These are phyloP conservation scores for Xerocomus amazonicus DNA, from an alignment of 1,284 basidiomycete genomes.

Conservation along the genomic window DNA sequence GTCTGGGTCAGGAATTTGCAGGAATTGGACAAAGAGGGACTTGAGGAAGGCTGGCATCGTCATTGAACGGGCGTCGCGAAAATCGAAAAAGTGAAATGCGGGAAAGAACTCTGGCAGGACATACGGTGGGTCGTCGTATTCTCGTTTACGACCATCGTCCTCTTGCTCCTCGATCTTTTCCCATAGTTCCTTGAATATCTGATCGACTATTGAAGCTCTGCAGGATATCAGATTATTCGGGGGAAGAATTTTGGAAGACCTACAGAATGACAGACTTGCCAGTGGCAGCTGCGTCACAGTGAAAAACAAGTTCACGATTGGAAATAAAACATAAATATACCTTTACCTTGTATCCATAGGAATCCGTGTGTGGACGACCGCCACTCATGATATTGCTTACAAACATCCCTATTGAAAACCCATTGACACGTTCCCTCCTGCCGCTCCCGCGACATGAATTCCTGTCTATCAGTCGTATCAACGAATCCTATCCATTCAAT, in stretches of 20 bases:
- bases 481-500: constrained; percentile 27
- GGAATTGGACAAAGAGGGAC: constrained; percentile 28
- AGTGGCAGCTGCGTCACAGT: constrained; percentile 15
- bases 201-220: constrained; percentile 27
- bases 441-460: constrained; percentile 25
- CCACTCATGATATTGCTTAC: constrained; percentile 25
- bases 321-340: constrained; percentile 3
- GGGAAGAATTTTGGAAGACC: not conserved
- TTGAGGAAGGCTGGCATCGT: constrained; percentile 20
- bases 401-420: constrained; percentile 22
- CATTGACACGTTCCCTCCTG: constrained; percentile 26
- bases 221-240: constrained; percentile 6
- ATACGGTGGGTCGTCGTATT: constrained; percentile 16
- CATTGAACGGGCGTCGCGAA: constrained; percentile 25
- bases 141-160: constrained; percentile 16
- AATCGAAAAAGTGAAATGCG: constrained; percentile 30
- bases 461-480: constrained; percentile 25
- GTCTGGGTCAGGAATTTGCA: constrained; percentile 24
- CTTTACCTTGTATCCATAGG: constrained; percentile 28
- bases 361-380: constrained; percentile 18
- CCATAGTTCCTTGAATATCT: constrained; percentile 26
- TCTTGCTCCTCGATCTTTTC: constrained; percentile 24
- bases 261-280: constrained; percentile 28
- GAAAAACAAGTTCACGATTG: constrained; percentile 1
- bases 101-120: constrained; percentile 27